A percentile compares a stretch with the other conserved stretches of the same genome.
Evolutionary conservation across 257 asterid genomes (phyloP).

Genomic region (Solanum boliviense): DNA sequence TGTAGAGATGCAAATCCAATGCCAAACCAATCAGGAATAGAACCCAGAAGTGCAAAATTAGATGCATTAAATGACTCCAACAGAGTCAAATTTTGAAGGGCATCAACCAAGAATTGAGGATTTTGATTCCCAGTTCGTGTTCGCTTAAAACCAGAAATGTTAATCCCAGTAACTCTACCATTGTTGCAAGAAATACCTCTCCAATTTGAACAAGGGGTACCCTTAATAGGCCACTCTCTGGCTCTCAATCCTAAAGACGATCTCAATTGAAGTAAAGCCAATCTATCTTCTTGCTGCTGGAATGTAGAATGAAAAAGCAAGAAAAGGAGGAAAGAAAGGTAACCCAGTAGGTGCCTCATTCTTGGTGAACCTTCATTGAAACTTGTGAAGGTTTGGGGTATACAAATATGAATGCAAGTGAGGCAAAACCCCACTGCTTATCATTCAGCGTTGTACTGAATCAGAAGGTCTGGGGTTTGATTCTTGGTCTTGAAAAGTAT

Average conservation of each 20-base stretch:
- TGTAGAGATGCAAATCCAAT: constrained; percentile 34
- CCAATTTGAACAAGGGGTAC: constrained; percentile 67
- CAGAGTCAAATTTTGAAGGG: constrained; percentile 59
- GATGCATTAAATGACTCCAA: constrained; percentile 72
- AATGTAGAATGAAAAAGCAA: constrained; percentile 36
- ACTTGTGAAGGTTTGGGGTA: constrained; percentile 12
- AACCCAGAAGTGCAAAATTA: constrained; percentile 46
- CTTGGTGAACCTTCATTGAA: constrained; percentile 56
- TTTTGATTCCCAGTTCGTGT: constrained; percentile 53
- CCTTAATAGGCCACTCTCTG: constrained; percentile 71
- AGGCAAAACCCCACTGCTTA: neutral
- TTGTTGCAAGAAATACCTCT: constrained; percentile 55
- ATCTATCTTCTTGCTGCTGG: constrained; percentile 48
- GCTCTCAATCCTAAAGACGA: constrained; percentile 87
- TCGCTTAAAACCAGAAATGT: constrained; percentile 75
- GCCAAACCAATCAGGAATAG: constrained; percentile 77
- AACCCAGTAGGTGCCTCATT: constrained; percentile 55
- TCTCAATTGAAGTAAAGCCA: constrained; percentile 66
- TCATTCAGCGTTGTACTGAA: neutral
- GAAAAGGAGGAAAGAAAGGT: constrained; percentile 19
- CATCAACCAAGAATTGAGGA: constrained; percentile 69
- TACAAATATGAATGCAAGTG: neutral
- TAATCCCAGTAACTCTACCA: constrained; percentile 59
- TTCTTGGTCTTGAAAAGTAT: neutral
- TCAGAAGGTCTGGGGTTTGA: neutral